Conservation (phyloP, 192 early-diverging fungal species). For the Coemansia sp. region DNA sequence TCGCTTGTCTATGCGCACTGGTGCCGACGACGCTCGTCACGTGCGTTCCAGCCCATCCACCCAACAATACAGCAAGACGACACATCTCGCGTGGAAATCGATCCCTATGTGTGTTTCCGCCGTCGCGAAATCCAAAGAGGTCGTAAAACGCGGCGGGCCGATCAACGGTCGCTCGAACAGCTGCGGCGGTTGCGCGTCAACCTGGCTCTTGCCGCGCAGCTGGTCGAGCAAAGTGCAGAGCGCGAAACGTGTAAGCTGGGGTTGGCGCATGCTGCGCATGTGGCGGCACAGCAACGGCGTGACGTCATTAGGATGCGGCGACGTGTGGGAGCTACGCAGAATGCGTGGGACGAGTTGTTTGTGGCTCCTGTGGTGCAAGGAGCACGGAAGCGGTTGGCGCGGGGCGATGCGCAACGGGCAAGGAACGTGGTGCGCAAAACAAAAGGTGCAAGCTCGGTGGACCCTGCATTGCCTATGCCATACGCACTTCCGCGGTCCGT, state of each 20-base stretch:
- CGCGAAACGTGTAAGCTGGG: conserved; percentile 80
- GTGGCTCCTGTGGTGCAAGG: conserved; percentile 37
- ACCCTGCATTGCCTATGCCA: conserved; percentile 25
- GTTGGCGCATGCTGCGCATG: conserved; percentile 69
- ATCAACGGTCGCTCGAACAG: conserved; percentile 83
- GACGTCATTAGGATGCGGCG: conserved; percentile 45
- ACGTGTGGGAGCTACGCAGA: conserved; percentile 12
- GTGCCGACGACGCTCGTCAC: conserved; percentile 23
- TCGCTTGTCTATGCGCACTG: conserved; percentile 41
- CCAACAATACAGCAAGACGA: conserved; percentile 62
- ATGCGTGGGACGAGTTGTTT: conserved; percentile 38
- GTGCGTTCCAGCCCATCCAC: conserved; percentile 30
- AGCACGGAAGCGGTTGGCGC: conserved; percentile 24
- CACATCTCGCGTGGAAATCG: conserved; percentile 65
- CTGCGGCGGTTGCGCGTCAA: conserved; percentile 78
- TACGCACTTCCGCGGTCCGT: conserved; percentile 41
- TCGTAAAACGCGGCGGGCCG: conserved; percentile 84
- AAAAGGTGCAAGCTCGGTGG: conserved; percentile 5
- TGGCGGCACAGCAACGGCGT: conserved; percentile 19
- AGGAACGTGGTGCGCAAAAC: conserved; percentile 11
- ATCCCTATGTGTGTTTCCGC: conserved; percentile 97
- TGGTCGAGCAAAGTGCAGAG: conserved; percentile 78
- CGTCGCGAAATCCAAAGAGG: conserved; percentile 86
- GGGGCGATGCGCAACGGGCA: conserved; percentile 28
- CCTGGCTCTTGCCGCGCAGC: conserved; percentile 69